These are phyloP conservation scores for Limtongia smithiae DNA, from an alignment of 805 yeast genomes.

Conservation along the genomic window DNA sequence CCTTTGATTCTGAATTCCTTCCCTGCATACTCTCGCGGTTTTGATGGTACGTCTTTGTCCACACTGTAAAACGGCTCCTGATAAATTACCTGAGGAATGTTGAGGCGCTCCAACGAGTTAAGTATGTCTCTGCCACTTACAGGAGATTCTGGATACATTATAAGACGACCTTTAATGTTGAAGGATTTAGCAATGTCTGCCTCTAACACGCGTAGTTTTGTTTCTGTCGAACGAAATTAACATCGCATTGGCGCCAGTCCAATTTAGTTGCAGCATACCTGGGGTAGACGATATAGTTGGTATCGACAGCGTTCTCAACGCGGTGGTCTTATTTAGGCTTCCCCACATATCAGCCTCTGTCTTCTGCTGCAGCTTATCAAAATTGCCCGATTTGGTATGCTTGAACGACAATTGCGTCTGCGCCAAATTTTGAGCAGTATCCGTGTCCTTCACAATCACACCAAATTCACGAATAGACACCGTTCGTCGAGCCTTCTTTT, in stretches of 20 bases:
- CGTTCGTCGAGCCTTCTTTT: background rate
- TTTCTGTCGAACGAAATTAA: constrained; percentile 3
- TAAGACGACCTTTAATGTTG: background rate
- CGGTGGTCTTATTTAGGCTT: no score
- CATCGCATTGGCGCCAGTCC: no score
- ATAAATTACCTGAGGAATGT: constrained; percentile 53
- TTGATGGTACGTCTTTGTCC: constrained; percentile 47
- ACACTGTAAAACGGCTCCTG: constrained; percentile 61
- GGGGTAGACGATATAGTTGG: background rate
- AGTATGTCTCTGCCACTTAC: constrained; percentile 37
- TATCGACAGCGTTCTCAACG: background rate
- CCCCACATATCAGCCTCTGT: background rate
- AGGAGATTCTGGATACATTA: constrained; percentile 9
- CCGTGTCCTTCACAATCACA: constrained; percentile 1
- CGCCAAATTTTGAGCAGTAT: background rate
- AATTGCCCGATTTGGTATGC: no score
- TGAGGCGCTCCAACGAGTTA: constrained; percentile 47
- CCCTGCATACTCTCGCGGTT: constrained; percentile 66
- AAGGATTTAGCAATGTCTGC: constrained; percentile 3
- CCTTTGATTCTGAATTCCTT: constrained; percentile 52
- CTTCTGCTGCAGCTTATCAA: no score
- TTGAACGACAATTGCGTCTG: background rate
- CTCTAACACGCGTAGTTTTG: background rate
- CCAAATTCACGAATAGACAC: constrained; percentile 6
- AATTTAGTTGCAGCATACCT: background rate